Evolutionary conservation across 495 filamentous ascomycete species (phyloP).

Genomic region (Penicillium goetzii): DNA sequence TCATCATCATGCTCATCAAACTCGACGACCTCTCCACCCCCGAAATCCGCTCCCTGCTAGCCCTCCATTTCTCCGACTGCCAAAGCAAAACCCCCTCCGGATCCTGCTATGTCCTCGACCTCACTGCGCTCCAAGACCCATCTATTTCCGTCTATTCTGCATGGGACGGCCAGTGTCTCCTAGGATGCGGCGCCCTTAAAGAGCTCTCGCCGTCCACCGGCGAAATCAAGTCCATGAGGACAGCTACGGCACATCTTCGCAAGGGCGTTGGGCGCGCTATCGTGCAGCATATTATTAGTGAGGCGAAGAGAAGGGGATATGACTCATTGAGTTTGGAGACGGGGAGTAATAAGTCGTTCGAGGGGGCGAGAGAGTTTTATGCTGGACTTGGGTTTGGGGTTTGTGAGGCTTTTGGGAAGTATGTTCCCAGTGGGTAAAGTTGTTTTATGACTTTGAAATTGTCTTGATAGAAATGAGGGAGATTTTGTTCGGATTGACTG

Average conservation of each 20-base stretch:
- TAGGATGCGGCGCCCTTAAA: neutral
- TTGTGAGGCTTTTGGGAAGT: neutral
- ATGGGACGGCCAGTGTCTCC: neutral
- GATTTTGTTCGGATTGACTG: neutral
- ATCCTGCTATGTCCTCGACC: conserved; percentile 6
- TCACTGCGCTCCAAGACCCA: neutral
- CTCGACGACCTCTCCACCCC: neutral
- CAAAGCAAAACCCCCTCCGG: conserved; percentile 1
- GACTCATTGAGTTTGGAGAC: neutral
- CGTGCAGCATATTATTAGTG: neutral
- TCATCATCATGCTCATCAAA: neutral
- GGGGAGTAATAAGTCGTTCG: neutral
- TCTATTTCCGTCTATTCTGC: conserved; percentile 2
- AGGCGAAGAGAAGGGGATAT: neutral
- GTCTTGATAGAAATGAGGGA: neutral
- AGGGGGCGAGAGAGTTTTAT: conserved; percentile 1
- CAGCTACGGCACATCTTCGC: neutral
- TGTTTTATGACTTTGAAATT: neutral
- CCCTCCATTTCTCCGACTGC: neutral
- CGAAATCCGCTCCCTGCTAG: neutral
- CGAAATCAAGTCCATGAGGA: conserved; percentile 1
- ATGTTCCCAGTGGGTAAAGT: neutral
- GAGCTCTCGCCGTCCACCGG: neutral
- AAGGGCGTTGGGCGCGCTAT: neutral
- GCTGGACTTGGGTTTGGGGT: neutral